Evolutionary conservation across 2,329 filamentous ascomycete species (phyloP).

Genomic region (Microascus cirrosus): DNA sequence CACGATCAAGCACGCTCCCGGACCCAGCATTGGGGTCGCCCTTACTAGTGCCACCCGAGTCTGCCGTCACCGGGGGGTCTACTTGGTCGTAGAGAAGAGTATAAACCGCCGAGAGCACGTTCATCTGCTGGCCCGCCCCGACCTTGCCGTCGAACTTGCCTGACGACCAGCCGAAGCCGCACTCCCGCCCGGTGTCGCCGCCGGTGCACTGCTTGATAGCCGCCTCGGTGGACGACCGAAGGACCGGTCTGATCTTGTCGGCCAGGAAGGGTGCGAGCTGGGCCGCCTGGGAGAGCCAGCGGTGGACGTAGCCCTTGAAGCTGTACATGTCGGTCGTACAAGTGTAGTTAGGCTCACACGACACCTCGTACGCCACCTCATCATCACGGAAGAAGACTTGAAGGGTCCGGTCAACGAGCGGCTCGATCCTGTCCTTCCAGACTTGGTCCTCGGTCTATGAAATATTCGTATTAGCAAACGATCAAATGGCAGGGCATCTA

Average conservation of each 20-base stretch:
- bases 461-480: constrained; percentile 7
- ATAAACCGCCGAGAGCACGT: constrained; percentile 42
- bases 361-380: constrained; percentile 48
- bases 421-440: constrained; percentile 41
- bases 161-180: constrained; percentile 43
- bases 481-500: constrained; percentile 1
- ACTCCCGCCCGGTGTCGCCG: constrained; percentile 33
- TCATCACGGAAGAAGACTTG: constrained; percentile 33
- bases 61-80: constrained; percentile 29
- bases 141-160: constrained; percentile 40
- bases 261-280: constrained; percentile 43
- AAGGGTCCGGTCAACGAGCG: constrained; percentile 34
- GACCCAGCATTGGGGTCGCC: constrained; percentile 31
- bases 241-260: constrained; percentile 35
- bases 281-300: constrained; percentile 42
- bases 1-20: constrained; percentile 20
- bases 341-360: constrained; percentile 42
- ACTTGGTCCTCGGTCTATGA: constrained; percentile 15
- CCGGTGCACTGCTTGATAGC: constrained; percentile 45
- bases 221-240: constrained; percentile 39
- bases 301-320: constrained; percentile 50
- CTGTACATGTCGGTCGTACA: constrained; percentile 55
- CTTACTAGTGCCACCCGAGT: constrained; percentile 38
- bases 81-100: constrained; percentile 33
- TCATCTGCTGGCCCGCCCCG: constrained; percentile 50